phyloP scores from a whole-genome alignment of 2,329 filamentous ascomycete genomes.

The Trichoderma arundinaceum region DNA sequence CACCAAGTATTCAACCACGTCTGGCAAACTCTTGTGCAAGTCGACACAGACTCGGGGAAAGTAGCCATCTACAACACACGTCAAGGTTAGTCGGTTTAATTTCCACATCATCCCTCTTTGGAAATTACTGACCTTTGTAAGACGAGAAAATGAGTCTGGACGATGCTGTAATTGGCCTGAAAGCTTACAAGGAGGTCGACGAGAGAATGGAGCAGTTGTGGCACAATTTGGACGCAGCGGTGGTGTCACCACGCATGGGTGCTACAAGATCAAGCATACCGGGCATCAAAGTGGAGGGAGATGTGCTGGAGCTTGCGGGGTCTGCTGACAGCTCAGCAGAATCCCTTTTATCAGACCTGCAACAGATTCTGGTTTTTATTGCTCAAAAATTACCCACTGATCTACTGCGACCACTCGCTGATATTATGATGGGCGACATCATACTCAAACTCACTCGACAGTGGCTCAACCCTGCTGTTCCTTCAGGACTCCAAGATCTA shows the following conservation, averaged over 20 bases:
- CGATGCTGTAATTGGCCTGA: constrained; percentile 61
- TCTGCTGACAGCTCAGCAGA: constrained; percentile 54
- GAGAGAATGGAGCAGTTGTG: constrained; percentile 65
- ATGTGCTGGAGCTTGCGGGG: constrained; percentile 52
- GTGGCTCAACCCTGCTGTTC: constrained; percentile 80
- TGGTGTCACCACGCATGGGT: constrained; percentile 66
- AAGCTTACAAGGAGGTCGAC: constrained; percentile 66
- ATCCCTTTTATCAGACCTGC: constrained; percentile 60
- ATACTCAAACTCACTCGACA: constrained; percentile 69
- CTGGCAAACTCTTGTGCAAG: constrained; percentile 72
- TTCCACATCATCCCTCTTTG: neutral
- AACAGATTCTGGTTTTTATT: constrained; percentile 58
- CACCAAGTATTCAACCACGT: constrained; percentile 68
- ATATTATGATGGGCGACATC: constrained; percentile 72
- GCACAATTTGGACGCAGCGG: constrained; percentile 64
- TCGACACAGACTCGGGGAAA: constrained; percentile 61
- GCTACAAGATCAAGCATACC: constrained; percentile 44
- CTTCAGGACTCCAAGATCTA: constrained; percentile 74
- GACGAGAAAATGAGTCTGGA: constrained; percentile 59
- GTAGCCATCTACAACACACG: constrained; percentile 62
- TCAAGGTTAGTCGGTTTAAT: constrained; percentile 50
- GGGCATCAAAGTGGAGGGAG: constrained; percentile 50
- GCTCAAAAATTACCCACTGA: constrained; percentile 58
- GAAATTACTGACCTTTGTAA: constrained; percentile 38
- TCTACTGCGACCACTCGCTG: constrained; percentile 65